phyloP scores from a whole-genome alignment of 176 grass and related monocot species.

The Cocos nucifera region DNA sequence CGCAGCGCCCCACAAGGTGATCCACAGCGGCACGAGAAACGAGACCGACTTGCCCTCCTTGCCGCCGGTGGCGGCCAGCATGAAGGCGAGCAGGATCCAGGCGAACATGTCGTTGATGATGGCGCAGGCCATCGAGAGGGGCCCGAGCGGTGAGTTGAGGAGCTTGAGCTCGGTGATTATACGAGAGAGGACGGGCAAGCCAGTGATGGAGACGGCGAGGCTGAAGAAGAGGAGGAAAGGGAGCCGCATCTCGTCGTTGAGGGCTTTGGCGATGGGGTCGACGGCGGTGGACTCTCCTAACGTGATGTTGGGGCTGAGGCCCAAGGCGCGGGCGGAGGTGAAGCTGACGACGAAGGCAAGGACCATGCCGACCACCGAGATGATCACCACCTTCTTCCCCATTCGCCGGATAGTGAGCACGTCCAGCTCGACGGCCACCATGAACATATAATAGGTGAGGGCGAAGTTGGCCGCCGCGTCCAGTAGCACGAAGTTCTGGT shows the following conservation, averaged over 20 bases:
- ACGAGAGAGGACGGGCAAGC: conserved; percentile 23
- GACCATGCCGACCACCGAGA: conserved; percentile 4
- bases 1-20: background rate
- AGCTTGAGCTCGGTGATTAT: conserved; percentile 29
- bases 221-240: conserved; percentile 25
- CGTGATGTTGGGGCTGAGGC: background rate
- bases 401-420: conserved; percentile 4
- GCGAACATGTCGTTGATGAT: conserved; percentile 12
- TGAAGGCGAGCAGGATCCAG: conserved; percentile 11
- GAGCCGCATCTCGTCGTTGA: background rate
- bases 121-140: conserved; percentile 15
- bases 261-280: background rate
- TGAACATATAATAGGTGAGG: conserved; percentile 27
- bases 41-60: too few relatives aligned
- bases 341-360: conserved; percentile 13
- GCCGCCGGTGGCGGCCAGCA: too few relatives aligned
- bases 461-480: conserved; percentile 22
- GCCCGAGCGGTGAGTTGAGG: conserved; percentile 16
- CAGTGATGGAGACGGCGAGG: conserved; percentile 18
- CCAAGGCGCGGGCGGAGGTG: background rate
- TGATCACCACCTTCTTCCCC: conserved; percentile 20
- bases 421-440: conserved; percentile 32
- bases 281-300: background rate
- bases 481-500: background rate
- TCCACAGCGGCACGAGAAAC: background rate